Evolutionary conservation across 1,284 basidiomycete species (phyloP), one percentile per base, ranked within the genome.

Genomic region (Leccinum solheimii): DNA sequence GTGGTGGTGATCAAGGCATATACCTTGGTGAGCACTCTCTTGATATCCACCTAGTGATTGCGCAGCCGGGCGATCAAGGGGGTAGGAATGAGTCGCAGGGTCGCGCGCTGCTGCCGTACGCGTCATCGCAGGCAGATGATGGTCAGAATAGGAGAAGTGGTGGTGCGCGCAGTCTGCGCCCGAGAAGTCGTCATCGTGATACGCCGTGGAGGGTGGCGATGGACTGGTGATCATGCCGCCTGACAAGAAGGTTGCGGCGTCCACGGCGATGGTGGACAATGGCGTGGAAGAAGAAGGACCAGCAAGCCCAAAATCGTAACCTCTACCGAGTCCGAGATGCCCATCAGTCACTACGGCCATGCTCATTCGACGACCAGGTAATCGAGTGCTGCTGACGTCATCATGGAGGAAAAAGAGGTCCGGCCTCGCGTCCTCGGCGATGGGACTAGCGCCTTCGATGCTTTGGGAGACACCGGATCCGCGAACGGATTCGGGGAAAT

Each of bases 381-480:
- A 32, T 30, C 65, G 62, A 30, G 49, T 5, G 54, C 9, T 27
- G 26, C 8, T 51, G 49, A 73, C 66, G 66, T 74, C 72, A 72
- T 63, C 61, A 54, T 54, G 61, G 51, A 63, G 55, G 10, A 60
- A 26, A 61, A 62, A 34, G 54, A 63, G 62, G n/a, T 52, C 64
- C 49, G 61, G 55, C 67, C 69, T 73, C 70, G 61, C 68, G 64
- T 65, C 67, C 65, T 75, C 67, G 67, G 72, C 38, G 45, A 72
- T 69, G 58, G 49, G 10, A 53, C 63, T 54, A 40, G 59, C 52
- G 58, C 55, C 51, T 27, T 61, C 61, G 45, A 68, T 49, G 14
- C n/a, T 59, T 40, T 51, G 68, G 27, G 72, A 66, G 38, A 73
- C 38, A 48, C 21, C 45, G 67, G 64, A 64, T 51, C 56, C 62